phyloP scores from a whole-genome alignment of 2,329 filamentous ascomycete genomes.

The Cytospora piceicola region DNA sequence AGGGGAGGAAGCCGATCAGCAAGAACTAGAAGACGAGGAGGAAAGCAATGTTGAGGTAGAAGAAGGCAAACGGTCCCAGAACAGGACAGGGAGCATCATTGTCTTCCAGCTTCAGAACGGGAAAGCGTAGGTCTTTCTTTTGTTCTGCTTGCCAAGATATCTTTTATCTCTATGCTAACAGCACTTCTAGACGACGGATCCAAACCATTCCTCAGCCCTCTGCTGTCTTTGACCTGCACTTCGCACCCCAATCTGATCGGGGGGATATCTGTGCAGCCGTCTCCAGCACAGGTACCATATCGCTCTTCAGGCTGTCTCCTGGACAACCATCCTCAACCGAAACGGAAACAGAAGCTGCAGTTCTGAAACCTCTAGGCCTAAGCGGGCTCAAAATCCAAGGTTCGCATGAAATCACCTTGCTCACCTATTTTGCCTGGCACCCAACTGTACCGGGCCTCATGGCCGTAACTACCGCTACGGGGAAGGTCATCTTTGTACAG shows the following conservation, averaged over 20 bases:
- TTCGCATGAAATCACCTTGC: constrained; percentile 62
- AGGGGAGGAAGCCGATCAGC: constrained; percentile 30
- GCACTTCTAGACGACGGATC: constrained; percentile 51
- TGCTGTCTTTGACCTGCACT: constrained; percentile 85
- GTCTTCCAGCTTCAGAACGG: constrained; percentile 61
- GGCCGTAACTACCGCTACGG: constrained; percentile 73
- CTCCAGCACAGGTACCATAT: constrained; percentile 74
- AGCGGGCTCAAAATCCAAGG: constrained; percentile 50
- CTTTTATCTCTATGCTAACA: constrained; percentile 33
- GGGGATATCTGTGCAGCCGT: constrained; percentile 70
- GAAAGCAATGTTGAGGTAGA: constrained; percentile 34
- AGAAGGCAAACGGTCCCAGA: constrained; percentile 54
- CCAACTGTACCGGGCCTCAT: constrained; percentile 59
- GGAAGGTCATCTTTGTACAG: constrained; percentile 61
- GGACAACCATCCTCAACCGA: constrained; percentile 37
- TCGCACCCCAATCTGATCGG: constrained; percentile 58
- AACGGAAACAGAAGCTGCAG: background rate
- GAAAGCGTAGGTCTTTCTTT: constrained; percentile 55
- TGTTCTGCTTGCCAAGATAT: constrained; percentile 17
- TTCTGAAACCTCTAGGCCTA: constrained; percentile 46
- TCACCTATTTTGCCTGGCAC: constrained; percentile 77
- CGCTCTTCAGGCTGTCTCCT: constrained; percentile 62
- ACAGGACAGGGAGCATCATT: constrained; percentile 73
- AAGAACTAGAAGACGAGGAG: constrained; percentile 34
- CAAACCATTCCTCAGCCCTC: constrained; percentile 67